These are phyloP conservation scores for Byssoonygena ceratinophila DNA, from an alignment of 2,329 filamentous ascomycete genomes.

Conservation along the genomic window DNA sequence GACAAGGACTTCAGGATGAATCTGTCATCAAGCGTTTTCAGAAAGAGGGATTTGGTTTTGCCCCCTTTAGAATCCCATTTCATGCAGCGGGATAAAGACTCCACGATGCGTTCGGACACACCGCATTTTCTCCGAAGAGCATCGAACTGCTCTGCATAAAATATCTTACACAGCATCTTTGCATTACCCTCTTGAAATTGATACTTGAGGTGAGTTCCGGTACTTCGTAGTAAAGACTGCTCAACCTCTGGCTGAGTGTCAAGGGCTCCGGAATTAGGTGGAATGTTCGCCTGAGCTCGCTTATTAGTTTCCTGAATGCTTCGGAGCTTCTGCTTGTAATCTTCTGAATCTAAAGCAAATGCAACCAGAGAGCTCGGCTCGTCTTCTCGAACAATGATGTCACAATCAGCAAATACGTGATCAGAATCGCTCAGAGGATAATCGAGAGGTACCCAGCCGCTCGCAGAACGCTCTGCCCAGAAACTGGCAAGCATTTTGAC, in stretches of 20 bases:
- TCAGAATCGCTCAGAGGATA: conserved; percentile 82
- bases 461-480: conserved; percentile 94
- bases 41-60: conserved; percentile 93
- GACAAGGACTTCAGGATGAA: conserved; percentile 88
- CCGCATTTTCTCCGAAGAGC: conserved; percentile 86
- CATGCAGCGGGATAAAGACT: conserved; percentile 85
- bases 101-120: conserved; percentile 83
- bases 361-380: conserved; percentile 95
- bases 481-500: conserved; percentile 96
- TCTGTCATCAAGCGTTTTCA: conserved; percentile 91
- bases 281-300: conserved; percentile 22
- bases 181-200: conserved; percentile 91
- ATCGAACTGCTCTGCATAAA: conserved; percentile 97
- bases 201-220: conserved; percentile 89
- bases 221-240: conserved; percentile 69
- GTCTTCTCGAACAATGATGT: conserved; percentile 94
- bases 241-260: conserved; percentile 65
- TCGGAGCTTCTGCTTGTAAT: conserved; percentile 71
- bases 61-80: conserved; percentile 98
- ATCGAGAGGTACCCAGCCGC: conserved; percentile 82
- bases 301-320: conserved; percentile 32
- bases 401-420: conserved; percentile 92
- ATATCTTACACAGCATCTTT: conserved; percentile 94
- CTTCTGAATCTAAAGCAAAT: conserved; percentile 75
- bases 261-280: conserved; percentile 31